Base-by-base conservation (phyloP, 176 grass and related monocot species). In the Melocanna baccifera region DNA sequence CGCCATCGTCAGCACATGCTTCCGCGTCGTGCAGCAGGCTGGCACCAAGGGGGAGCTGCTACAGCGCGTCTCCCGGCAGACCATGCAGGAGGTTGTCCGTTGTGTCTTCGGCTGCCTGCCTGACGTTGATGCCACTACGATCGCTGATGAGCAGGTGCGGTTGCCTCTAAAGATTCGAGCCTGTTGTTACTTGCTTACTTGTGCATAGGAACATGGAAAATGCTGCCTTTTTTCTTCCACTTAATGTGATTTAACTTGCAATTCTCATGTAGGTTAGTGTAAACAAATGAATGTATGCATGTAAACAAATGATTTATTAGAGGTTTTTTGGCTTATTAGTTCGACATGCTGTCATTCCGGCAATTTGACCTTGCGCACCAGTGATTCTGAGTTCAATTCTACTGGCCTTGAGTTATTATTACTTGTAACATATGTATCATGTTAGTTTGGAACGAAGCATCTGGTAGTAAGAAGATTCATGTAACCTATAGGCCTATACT, bases 21-120 rank as follows among this genome's bases (percentile, higher is more conserved):
- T 96, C 87, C 91, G 96, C 18, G 91, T 99, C 22, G 96, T 99
- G 78, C 96, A 99, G 87, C 96, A 99, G 85, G 96, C 96, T 12
- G 91, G 91, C n/a, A 99, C 91, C 68, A 99, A 96, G 72, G 96
- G 96, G 15, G 96, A 99, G 83, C 87, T 99, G 48, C 87, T 99
- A 61, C 96, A 99, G 84, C 92, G 96, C 75, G 88, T 96, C 72
- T 99, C 96, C 20, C 84, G 96, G 51, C 93, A 99, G 86, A 99
- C 89, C 19, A 99, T 99, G 96, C 96, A 99, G 82, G 96, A 99
- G 88, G 92, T 99, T 28, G 63, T 96, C 62, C 89, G 96, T 4
- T 90, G 88, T 61, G 74, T 98, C 85, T 98, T 98, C 40, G 79
- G 81, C 10, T 83, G 88, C 66, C 84, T 98, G 48, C 62, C 77